Evolutionary conservation across 192 early-diverging fungal genomes (phyloP).

Genomic region (Pecoramyces ruminantium): DNA sequence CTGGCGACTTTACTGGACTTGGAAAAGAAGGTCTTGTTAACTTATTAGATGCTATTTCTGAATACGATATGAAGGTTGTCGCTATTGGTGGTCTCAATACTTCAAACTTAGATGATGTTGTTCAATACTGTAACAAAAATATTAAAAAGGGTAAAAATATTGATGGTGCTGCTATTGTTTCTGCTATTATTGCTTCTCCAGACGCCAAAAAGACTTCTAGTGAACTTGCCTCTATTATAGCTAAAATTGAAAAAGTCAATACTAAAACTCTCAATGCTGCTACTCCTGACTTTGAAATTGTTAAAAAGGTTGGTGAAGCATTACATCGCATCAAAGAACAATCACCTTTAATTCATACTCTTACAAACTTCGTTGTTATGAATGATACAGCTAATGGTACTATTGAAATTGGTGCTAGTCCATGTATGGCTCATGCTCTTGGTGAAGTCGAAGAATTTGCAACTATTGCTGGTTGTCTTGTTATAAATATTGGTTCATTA

Average conservation of each 20-base stretch:
- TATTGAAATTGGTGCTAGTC: slow-evolving; percentile 61
- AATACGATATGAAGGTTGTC: slow-evolving; percentile 29
- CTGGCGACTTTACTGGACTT: slow-evolving; percentile 20
- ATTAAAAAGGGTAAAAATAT: slow-evolving; percentile 11
- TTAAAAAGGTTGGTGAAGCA: slow-evolving; percentile 19
- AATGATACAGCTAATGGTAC: slow-evolving; percentile 72
- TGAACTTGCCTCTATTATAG: not conserved
- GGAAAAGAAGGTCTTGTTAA: slow-evolving; percentile 40
- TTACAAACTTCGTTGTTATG: slow-evolving; percentile 70
- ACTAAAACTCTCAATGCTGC: not conserved
- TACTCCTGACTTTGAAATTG: not conserved
- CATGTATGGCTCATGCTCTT: slow-evolving; percentile 58
- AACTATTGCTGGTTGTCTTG: not conserved
- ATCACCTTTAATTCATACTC: slow-evolving; percentile 60
- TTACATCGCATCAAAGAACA: slow-evolving; percentile 14
- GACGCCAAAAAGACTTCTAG: slow-evolving; percentile 32
- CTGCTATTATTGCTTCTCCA: slow-evolving; percentile 50
- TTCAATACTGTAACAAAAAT: slow-evolving; percentile 15
- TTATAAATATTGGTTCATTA: not conserved
- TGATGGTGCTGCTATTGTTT: slow-evolving; percentile 61
- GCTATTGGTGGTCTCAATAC: slow-evolving; percentile 68
- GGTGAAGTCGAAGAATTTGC: slow-evolving; percentile 32
- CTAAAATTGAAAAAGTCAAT: not conserved
- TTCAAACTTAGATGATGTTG: slow-evolving; percentile 40
- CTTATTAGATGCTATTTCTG: slow-evolving; percentile 29